A percentile compares a stretch with the other conserved stretches of the same genome.
phyloP scores from a whole-genome alignment of 2,329 filamentous ascomycete genomes.

The Monosporascus ibericus region DNA sequence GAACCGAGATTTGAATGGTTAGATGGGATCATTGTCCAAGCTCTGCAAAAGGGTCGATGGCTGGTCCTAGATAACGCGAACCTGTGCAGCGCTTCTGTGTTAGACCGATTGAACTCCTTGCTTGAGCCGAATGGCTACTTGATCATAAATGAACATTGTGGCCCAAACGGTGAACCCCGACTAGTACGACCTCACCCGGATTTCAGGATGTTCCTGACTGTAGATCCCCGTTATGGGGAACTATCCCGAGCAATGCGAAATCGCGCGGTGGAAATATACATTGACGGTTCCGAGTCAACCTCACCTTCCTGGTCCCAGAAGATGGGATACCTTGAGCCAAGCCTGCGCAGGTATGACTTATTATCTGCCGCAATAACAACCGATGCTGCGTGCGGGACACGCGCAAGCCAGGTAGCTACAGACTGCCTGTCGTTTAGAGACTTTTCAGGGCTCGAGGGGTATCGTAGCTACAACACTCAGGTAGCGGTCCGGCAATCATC shows the following conservation, averaged over 20 bases:
- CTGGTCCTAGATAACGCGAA: constrained; percentile 96
- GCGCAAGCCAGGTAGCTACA: constrained; percentile 30
- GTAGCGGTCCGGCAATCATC: background rate
- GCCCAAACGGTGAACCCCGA: constrained; percentile 71
- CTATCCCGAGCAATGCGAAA: constrained; percentile 96
- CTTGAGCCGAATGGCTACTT: constrained; percentile 85
- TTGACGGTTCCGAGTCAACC: constrained; percentile 43
- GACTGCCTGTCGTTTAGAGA: constrained; percentile 45
- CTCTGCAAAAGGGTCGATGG: constrained; percentile 82
- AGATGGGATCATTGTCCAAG: constrained; percentile 85
- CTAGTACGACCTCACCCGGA: constrained; percentile 75
- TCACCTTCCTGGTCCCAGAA: constrained; percentile 29
- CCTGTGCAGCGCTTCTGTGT: constrained; percentile 87
- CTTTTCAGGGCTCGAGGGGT: constrained; percentile 30
- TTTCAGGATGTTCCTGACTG: constrained; percentile 89
- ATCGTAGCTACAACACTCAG: constrained; percentile 13
- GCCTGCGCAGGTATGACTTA: constrained; percentile 39
- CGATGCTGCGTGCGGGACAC: constrained; percentile 18
- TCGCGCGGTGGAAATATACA: constrained; percentile 81
- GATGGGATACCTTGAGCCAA: constrained; percentile 43
- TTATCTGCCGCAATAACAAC: constrained; percentile 28
- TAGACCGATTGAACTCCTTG: constrained; percentile 90
- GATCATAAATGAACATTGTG: constrained; percentile 90
- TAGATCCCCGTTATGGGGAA: constrained; percentile 88
- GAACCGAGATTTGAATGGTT: constrained; percentile 92